Base-by-base conservation (phyloP, 257 asterid genomes). In the Coffea canephora region DNA sequence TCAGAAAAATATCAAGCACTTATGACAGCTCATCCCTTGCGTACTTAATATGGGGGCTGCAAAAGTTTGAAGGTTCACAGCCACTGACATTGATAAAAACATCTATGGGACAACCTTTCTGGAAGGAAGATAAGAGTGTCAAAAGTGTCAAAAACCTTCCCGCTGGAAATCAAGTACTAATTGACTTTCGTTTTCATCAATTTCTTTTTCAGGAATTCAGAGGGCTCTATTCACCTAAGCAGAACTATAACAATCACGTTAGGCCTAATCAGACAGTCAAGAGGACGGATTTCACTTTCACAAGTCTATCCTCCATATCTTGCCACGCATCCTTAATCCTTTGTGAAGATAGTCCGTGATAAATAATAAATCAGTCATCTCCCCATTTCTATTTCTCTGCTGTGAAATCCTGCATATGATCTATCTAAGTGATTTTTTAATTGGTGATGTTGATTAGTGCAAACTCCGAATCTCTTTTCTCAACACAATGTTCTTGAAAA, bases 31-130 rank as follows among this genome's bases (percentile, higher is more conserved):
- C 77, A 71, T 75, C 46, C 43, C 77, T 79, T 71, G 77, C 54
- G 45, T 57, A 55, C 71, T 41, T 45, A 27, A 27, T 45, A n/a
- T 2, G 57, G 21, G 21, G 72, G 34, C 8, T 25, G 64, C 75
- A 71, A 59, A 74, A 71, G 77, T 45, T 71, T 45, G 43, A 61
- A 39, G 71, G 75, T 74, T 74, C 49, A 80, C 83, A 80, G 83
- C 76, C 68, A 64, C 64, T 62, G 23, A 46, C 48, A 18, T 8
- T 14, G 10, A 25, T 12, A 19, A 3, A 3, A 45, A 49, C 10
- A 5, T 8, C 3, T 41, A 7, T 19, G 1, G 14, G 57, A 71
- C 75, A 43, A 11, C 6, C 61, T 23, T 23, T 71, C 12, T 45
- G 74, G 25, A 69, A 36, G 73, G 50, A 69, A 39, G 73, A 39